phyloP scores from a whole-genome alignment of 257 asterid genomes.

The Scutellaria baicalensis region DNA sequence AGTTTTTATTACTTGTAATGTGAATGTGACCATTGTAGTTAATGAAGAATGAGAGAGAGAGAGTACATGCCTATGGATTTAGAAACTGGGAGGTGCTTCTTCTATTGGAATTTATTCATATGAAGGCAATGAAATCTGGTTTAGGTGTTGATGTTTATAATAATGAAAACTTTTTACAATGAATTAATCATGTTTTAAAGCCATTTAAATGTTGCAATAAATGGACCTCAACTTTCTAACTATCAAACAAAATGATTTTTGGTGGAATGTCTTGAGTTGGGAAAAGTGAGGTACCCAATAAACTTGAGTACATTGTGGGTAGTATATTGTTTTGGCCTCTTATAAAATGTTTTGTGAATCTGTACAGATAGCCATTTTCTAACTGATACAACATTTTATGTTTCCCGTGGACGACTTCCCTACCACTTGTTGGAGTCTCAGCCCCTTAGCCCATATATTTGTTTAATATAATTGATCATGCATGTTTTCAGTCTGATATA shows the following conservation, averaged over 20 bases:
- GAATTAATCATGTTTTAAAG: too few relatives aligned
- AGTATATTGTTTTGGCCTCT: neutral
- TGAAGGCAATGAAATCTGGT: too few relatives aligned
- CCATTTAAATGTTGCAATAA: too few relatives aligned
- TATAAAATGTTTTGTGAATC: slow-evolving; percentile 22
- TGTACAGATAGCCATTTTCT: slow-evolving; percentile 38
- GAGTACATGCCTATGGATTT: too few relatives aligned
- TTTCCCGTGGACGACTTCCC: slow-evolving; percentile 22
- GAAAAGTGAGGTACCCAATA: neutral
- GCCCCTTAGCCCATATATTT: slow-evolving; percentile 14
- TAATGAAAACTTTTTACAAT: too few relatives aligned
- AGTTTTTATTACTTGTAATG: too few relatives aligned
- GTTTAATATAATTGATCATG: slow-evolving; percentile 4
- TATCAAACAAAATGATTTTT: neutral
- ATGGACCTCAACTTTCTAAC: neutral
- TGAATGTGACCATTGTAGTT: too few relatives aligned
- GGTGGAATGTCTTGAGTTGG: neutral
- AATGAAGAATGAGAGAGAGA: too few relatives aligned
- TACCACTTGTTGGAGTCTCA: slow-evolving; percentile 21
- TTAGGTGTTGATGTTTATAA: too few relatives aligned
- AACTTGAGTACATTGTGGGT: neutral
- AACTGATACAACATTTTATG: slow-evolving; percentile 26
- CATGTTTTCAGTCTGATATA: slow-evolving; percentile 10
- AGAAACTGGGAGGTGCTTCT: too few relatives aligned
- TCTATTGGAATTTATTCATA: too few relatives aligned